Percentiles rank a stretch among this genome's conserved stretches.
Conservation (phyloP, 1,139 yeast species). For the Zygosaccharomyces pseudobailii region DNA sequence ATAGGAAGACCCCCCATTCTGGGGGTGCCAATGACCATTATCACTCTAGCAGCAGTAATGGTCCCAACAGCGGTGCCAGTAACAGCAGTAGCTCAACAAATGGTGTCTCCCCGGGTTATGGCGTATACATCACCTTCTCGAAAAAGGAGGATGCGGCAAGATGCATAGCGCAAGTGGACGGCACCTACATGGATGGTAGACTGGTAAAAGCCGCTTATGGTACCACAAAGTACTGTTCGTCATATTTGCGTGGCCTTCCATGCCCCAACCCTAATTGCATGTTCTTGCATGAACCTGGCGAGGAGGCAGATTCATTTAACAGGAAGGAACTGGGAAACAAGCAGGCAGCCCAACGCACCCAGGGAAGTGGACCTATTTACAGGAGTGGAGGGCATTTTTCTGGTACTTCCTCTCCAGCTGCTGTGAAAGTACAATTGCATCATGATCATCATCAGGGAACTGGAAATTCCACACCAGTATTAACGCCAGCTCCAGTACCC, state of each 20-base stretch:
- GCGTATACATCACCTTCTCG: constrained; percentile 92
- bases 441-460: constrained; percentile 18
- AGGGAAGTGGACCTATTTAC: constrained; percentile 9
- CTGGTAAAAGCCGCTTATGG: constrained; percentile 92
- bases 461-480: constrained; percentile 26
- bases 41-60: constrained; percentile 40
- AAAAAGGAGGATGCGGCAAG: constrained; percentile 90
- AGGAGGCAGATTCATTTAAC: constrained; percentile 95
- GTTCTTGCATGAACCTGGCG: constrained; percentile 99
- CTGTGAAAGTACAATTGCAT: constrained; percentile 26
- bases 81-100: constrained; percentile 40
- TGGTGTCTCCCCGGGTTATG: constrained; percentile 68
- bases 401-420: constrained; percentile 30
- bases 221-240: constrained; percentile 95
- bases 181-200: constrained; percentile 88
- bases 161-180: constrained; percentile 92
- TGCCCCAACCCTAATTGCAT: constrained; percentile 99
- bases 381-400: constrained; percentile 17
- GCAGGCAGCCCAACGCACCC: constrained; percentile 22
- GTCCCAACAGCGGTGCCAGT: constrained; percentile 36
- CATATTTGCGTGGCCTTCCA: constrained; percentile 88
- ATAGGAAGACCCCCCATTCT: constrained; percentile 58
- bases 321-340: constrained; percentile 76
- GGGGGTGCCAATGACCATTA: constrained; percentile 32
- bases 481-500: constrained; percentile 35